Evolutionary conservation across 192 early-diverging fungal genomes (phyloP), one percentile per base, ranked within the genome.

Genomic region (Podila epigama): DNA sequence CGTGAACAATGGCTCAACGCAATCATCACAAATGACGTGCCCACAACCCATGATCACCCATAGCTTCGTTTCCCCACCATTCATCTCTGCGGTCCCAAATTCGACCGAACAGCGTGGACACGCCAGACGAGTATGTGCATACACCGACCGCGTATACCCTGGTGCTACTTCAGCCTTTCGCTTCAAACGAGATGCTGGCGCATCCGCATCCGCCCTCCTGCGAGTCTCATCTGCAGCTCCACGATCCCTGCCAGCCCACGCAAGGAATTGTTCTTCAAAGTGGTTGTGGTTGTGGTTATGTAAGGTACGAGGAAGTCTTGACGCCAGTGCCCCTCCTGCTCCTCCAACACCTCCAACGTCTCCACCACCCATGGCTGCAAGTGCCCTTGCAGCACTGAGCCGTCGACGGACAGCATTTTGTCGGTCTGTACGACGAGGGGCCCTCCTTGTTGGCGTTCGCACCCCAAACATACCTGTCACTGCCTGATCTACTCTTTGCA

Each of bases 21-120:
- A 71, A 3, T 51, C 57, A 2, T 53, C 61, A 42, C 69, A 71
- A 33, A 71, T 58, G 61, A 71, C 69, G 32, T 71, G 69, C 5
- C 69, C 69, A 44, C 69, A 71, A 16, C 69, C 69, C 3, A 57
- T 25, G 8, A 71, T 36, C 25, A 71, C 69, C 60, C 60, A 71
- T 5, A 71, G 61, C 27, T 50, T 58, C 20, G 69, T 58, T 10
- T 22, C n/a, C 44, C 44, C 44, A 11, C 20, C 52, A 0, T 52
- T 34, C 10, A 51, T 41, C 10, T 60, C 69, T 11, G 20, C 25
- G 7, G 52, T 42, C 3, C 69, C 69, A 34, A 71, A 50, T 34
- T 63, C 60, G 16, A 41, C 40, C 10, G 10, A 8, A 18, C 69
- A 71, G 9, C 44, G 7, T 28, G 69, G 69, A n/a, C 69, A 71